Conservation (phyloP, 176 grass and related monocot species). For the Carex parvula region DNA sequence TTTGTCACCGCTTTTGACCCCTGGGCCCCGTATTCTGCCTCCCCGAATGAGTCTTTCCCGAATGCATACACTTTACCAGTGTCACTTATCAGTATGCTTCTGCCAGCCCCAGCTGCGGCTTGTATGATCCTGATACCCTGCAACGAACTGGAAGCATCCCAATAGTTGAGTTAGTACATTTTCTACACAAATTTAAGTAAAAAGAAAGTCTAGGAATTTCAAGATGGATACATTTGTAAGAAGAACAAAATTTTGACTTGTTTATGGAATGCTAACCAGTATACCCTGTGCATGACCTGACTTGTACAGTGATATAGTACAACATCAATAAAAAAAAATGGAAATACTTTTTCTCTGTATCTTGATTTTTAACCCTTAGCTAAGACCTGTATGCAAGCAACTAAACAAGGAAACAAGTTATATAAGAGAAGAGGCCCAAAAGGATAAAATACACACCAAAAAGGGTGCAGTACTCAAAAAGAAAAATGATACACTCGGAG, state of each 20-base stretch:
- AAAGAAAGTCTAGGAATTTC: not conserved
- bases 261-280: slow-evolving; percentile 22
- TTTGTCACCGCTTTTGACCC: slow-evolving; percentile 56
- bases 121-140: slow-evolving; percentile 89
- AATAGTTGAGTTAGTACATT: slow-evolving; percentile 4
- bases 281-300: not conserved
- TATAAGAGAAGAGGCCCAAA: not conserved
- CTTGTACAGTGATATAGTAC: not conserved
- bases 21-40: slow-evolving; percentile 60
- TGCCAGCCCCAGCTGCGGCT: slow-evolving; percentile 62
- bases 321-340: not conserved
- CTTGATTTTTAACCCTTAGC: slow-evolving; percentile 10
- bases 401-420: slow-evolving; percentile 10
- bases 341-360: not conserved
- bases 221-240: slow-evolving; percentile 14
- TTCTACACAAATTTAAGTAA: not conserved
- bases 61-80: slow-evolving; percentile 80
- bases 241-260: slow-evolving; percentile 33
- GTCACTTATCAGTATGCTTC: slow-evolving; percentile 84
- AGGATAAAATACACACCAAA: not conserved
- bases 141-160: slow-evolving; percentile 52
- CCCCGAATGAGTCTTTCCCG: slow-evolving; percentile 86
- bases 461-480: not conserved
- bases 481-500: slow-evolving; percentile 4
- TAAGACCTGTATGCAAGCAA: not conserved